Percentiles rank a stretch among this genome's conserved stretches.
Evolutionary conservation across 441 rosid species (phyloP).

Genomic region (Monsonia emarginata): DNA sequence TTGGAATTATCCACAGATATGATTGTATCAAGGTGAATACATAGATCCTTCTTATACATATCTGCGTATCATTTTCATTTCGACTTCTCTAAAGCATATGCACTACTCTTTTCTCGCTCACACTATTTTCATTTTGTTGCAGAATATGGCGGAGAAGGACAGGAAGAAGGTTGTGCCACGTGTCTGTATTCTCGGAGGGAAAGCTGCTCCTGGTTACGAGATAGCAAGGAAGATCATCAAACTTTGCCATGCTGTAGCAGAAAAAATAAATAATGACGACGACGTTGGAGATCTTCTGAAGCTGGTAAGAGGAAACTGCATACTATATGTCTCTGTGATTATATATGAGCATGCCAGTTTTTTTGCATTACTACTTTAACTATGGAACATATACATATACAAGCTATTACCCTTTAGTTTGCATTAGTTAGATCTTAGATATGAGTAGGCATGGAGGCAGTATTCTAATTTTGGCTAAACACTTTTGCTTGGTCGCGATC

Average conservation of each 20-base stretch:
- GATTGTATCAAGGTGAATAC: conserved; percentile 42
- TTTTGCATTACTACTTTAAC: neutral
- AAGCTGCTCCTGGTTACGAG: conserved; percentile 54
- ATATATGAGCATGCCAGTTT: neutral
- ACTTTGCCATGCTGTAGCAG: conserved; percentile 42
- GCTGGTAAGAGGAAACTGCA: conserved; percentile 29
- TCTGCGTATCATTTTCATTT: too few species aligned
- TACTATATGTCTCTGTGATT: neutral
- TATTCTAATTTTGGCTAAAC: neutral
- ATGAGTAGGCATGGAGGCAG: neutral
- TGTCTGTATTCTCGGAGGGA: conserved; percentile 49
- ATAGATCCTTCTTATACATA: too few species aligned
- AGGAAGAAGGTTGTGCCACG: conserved; percentile 44
- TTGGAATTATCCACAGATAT: conserved; percentile 42
- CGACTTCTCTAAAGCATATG: neutral
- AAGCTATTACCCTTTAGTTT: neutral
- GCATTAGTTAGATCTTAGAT: neutral
- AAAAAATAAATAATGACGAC: conserved; percentile 34
- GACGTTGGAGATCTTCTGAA: conserved; percentile 45
- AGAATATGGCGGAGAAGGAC: conserved; percentile 38
- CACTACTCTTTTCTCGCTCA: conserved; percentile 6
- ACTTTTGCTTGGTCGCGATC: neutral
- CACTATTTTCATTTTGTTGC: conserved; percentile 11
- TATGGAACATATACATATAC: neutral
- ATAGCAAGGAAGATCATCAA: conserved; percentile 42